phyloP scores from a whole-genome alignment of 1,284 basidiomycete genomes.

The Ustilago vetiveriae region DNA sequence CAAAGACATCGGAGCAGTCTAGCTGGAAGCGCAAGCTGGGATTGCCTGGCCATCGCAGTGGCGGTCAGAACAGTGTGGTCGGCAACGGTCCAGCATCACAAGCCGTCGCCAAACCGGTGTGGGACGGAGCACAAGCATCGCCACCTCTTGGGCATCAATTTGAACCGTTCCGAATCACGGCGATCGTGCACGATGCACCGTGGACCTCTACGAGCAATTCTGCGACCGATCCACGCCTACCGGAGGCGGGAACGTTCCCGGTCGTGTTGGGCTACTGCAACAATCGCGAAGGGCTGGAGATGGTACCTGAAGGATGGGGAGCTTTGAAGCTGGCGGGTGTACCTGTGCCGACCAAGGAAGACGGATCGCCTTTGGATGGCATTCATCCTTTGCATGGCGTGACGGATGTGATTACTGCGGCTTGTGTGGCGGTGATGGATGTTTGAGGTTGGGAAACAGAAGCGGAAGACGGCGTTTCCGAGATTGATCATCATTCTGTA shows the following conservation, averaged over 20 bases:
- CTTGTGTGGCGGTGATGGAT: conserved; percentile 50
- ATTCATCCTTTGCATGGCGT: conserved; percentile 38
- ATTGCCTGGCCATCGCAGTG: conserved; percentile 7
- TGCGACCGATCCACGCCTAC: conserved; percentile 26
- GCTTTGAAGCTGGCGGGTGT: conserved; percentile 33
- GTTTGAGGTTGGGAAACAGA: conserved; percentile 15
- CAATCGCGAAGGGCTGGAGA: conserved; percentile 30
- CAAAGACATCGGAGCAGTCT: conserved; percentile 20
- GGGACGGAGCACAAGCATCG: conserved; percentile 6
- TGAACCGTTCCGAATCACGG: conserved; percentile 46
- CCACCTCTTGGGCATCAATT: background rate
- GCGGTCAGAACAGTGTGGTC: background rate
- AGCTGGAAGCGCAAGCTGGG: conserved; percentile 46
- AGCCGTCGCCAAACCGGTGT: background rate
- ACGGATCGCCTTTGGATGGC: conserved; percentile 15
- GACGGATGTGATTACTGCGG: conserved; percentile 46
- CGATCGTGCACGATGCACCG: conserved; percentile 41
- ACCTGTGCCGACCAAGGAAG: conserved; percentile 9
- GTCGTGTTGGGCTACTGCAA: conserved; percentile 55
- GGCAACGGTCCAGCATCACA: background rate
- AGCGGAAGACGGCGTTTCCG: background rate
- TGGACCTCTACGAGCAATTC: conserved; percentile 13
- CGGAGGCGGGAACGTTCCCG: conserved; percentile 46
- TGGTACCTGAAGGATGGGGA: conserved; percentile 52
- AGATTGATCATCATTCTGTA: background rate